These are phyloP conservation scores for Diaporthe sp. DNA, from an alignment of 2,329 filamentous ascomycete genomes.

Conservation along the genomic window DNA sequence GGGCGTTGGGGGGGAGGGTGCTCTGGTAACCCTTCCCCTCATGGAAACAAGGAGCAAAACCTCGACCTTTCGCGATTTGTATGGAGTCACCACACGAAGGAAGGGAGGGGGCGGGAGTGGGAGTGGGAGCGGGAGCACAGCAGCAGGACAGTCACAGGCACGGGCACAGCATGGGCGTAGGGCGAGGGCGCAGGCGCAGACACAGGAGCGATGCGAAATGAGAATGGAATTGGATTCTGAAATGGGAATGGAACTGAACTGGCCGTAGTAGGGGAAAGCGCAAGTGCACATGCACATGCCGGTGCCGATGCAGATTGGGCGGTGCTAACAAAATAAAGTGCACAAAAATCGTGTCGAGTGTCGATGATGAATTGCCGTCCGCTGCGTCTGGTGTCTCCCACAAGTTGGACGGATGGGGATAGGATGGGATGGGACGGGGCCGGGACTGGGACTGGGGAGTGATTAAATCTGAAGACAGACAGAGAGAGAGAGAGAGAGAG, in stretches of 20 bases:
- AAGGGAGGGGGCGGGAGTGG: not conserved
- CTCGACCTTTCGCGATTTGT: not conserved
- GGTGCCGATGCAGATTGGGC: not conserved
- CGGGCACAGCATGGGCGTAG: not conserved
- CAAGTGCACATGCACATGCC: not conserved
- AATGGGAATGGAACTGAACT: not conserved
- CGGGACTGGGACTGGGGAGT: not conserved
- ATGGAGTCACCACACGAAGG: not conserved
- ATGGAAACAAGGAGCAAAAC: not conserved
- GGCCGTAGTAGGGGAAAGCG: not conserved
- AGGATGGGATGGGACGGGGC: not conserved
- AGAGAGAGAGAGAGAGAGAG: not conserved
- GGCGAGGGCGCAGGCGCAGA: not conserved
- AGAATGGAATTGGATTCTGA: not conserved
- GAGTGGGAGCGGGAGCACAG: not conserved
- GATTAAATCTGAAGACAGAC: not conserved
- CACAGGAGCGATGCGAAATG: too few relatives aligned
- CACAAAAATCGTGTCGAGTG: not conserved
- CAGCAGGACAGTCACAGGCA: not conserved
- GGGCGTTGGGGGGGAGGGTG: not conserved
- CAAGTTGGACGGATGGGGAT: not conserved
- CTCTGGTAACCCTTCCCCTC: conserved; percentile 8
- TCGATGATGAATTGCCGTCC: not conserved
- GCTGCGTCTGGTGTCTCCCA: not conserved
- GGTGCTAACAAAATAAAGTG: not conserved